Percentiles rank a stretch among this genome's conserved stretches.
phyloP scores from a whole-genome alignment of 345 rosid genomes.

The Eutrema heterophyllum region DNA sequence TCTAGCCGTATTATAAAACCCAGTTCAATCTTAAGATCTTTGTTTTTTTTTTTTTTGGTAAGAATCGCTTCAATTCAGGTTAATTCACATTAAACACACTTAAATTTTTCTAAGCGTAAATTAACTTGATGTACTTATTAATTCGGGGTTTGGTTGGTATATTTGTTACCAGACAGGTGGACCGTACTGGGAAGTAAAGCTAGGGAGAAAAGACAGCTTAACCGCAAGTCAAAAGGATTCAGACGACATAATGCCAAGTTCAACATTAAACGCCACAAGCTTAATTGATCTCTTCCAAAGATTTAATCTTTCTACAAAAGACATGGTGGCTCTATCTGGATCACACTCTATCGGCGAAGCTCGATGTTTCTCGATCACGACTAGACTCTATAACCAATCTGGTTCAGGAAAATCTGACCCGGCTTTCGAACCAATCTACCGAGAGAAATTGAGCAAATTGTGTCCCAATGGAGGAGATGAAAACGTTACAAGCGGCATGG shows the following conservation, averaged over 20 bases:
- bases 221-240: slow-evolving; percentile 70
- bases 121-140: no score
- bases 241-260: slow-evolving; percentile 69
- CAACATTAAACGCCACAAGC: slow-evolving; percentile 49
- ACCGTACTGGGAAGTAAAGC: slow-evolving; percentile 69
- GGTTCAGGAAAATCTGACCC: slow-evolving; percentile 66
- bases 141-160: neutral
- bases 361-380: slow-evolving; percentile 70
- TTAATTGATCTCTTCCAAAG: slow-evolving; percentile 49
- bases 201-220: slow-evolving; percentile 77
- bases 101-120: no score
- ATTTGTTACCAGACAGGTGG: slow-evolving; percentile 52
- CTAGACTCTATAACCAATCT: slow-evolving; percentile 79
- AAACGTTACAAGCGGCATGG: slow-evolving; percentile 57
- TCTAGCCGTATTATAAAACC: no score
- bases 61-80: no score
- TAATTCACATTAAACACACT: no score
- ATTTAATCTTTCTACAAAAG: slow-evolving; percentile 60
- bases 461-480: slow-evolving; percentile 64
- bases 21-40: no score
- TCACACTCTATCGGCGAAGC: slow-evolving; percentile 79
- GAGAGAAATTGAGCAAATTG: slow-evolving; percentile 43
- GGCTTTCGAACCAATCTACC: slow-evolving; percentile 44
- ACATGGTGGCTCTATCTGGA: slow-evolving; percentile 85
- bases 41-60: no score